Base-by-base conservation (phyloP, 1,284 basidiomycete genomes). In the Ganoderma multipileum region DNA sequence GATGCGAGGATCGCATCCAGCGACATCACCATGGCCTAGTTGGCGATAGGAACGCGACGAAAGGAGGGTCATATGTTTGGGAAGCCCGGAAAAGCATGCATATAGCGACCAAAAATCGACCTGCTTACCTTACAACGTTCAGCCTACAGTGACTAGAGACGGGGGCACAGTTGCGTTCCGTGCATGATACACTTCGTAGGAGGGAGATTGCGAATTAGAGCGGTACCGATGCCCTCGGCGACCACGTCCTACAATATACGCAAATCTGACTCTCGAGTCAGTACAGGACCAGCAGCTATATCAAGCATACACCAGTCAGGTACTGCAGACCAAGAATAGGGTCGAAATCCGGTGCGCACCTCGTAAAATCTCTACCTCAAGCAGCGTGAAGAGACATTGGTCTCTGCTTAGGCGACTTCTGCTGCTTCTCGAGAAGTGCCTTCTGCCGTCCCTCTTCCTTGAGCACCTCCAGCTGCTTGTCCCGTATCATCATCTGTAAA, bases 401-500 rank as follows among this genome's bases (percentile, higher is more conserved):
- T 30, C 18, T 38, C 18, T 23, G 23, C 23, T 50, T 50, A 4
- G 9, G 20, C n/a, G 36, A 58, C n/a, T 33, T 58, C 57, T 14
- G 33, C 36, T 38, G 33, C 57, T 39, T 33, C n/a, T 38, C 36
- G 57, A 58, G 57, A 6, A 50, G 47, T n/a, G 23, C 47, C 47
- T 50, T 50, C 47, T 50, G 23, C 23, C 47, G 47, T n/a, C 26
- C 23, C 47, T 50, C 47, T 50, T 50, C 47, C 23, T n/a, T n/a
- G 23, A 50, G 47, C 12, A 50, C 12, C 50, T 64, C 23, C 57
- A 55, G 55, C 66, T 70, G 72, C 58, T 69, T 75, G 62, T 79
- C 80, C 63, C 77, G 75, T 26, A 94, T 82, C 73, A 85, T 80
- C 23, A 91, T 75, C 47, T 93, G 85, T 63, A 96, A 79, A 57